Evolutionary conservation across 2,329 filamentous ascomycete species (phyloP), one percentile per base, ranked within the genome.

Genomic region (Fusarium odoratissimum): DNA sequence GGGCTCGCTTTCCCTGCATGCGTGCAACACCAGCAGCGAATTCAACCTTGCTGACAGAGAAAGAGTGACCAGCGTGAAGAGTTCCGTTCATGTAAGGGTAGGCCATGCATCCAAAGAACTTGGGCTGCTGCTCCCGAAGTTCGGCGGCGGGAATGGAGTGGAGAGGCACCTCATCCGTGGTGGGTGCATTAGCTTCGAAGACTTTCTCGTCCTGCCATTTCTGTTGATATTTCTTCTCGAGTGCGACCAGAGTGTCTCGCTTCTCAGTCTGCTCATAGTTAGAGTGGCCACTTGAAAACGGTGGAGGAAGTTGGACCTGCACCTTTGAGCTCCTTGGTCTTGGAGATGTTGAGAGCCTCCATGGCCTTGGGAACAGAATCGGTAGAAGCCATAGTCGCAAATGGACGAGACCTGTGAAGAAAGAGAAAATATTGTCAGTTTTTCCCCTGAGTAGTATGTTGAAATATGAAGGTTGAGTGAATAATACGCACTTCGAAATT

Each of bases 171-270:
- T 98, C 95, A 72, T 88, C 84, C 58, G 91, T 90, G 25, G 93
- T 91, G 38, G 96, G 96, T 30, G 96, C 95, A 83, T 98, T 87
- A 77, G 91, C 88, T 83, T 98, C 89, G 88, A 98, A 99, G 76
- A 97, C 86, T 63, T 79, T 69, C 54, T 82, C 82, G 11, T 83
- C 78, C 51, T 80, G 76, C 82, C 82, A 84, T 89, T 91, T 87
- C 80, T 91, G 86, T 84, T 98, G 95, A 84, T 97, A 98, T 81
- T 95, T 95, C 85, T 96, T 97, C 86, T 98, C 95, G 78, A 92
- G 89, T 37, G 90, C 90, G 76, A 96, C 91, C 75, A 97, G 86
- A 56, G 91, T 89, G 79, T 97, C 94, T 81, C 95, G 88, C 85
- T 97, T 97, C 78, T 97, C 94, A 42, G 95, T 97, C 89, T 93